Base-by-base conservation (phyloP, 192 early-diverging fungal genomes). In the Dimargaris xerosporica region DNA sequence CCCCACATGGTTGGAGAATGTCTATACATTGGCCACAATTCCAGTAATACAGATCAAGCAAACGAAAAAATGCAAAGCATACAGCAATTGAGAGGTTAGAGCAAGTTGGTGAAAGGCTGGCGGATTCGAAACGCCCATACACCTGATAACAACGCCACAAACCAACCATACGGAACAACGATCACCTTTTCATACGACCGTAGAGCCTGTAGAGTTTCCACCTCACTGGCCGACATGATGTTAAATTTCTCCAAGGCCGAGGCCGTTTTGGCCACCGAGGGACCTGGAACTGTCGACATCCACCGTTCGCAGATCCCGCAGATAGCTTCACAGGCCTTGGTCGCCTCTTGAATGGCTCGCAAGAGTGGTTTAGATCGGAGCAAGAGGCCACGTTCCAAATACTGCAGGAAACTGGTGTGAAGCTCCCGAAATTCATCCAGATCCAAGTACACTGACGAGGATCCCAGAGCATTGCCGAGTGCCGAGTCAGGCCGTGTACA, bases 301-400 rank as follows among this genome's bases (percentile, higher is more conserved):
- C 56, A 59, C 15, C 56, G 56, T 29, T 59, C 56, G 23, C 26
- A 39, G 3, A 39, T 34, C 56, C 56, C 56, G 31, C 56, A 59
- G 13, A 59, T 39, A 34, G 56, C 1, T 23, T 59, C 56, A 39
- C 56, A 59, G 17, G 56, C 23, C 23, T 59, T 10, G 31, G 41
- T 2, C 31, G 56, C 41, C 17, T 29, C 56, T 15, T 39, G 56
- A 29, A 59, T 15, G 5, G 56, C 56, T 3, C 23, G 1, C 13
- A 13, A 41, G 16, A 59, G 31, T 41, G 56, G 56, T 1, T 1
- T 28, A 19, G 56, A 31, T 28, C 41, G 56, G 2, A 59, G 16
- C 30, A 59, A 29, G 10, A 59, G 56, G 31, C 56, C 56, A 15
- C 41, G 28, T 39, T 59, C 56, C 19, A 59, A 7, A 15, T 59